Percentiles rank a stretch among this genome's conserved stretches.
Evolutionary conservation across 2,329 filamentous ascomycete species (phyloP).

Genomic region (Penicillium sp.): DNA sequence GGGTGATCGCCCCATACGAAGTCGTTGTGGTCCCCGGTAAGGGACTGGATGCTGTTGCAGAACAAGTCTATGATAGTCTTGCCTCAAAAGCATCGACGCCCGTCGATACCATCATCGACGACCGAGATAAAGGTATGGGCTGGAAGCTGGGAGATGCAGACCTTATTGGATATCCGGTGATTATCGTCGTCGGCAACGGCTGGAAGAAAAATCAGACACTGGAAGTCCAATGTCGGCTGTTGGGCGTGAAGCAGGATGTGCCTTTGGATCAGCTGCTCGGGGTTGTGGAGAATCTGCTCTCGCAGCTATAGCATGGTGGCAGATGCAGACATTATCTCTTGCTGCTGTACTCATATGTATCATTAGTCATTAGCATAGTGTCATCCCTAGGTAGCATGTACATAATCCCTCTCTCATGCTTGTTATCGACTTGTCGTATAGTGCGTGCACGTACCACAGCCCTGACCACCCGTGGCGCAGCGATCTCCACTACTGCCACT

Average conservation of each 20-base stretch:
- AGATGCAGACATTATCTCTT: neutral
- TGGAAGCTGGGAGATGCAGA: slow-evolving; percentile 94
- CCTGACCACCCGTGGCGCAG: no score
- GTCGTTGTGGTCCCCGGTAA: slow-evolving; percentile 62
- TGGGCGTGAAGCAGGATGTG: slow-evolving; percentile 62
- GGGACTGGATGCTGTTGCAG: slow-evolving; percentile 49
- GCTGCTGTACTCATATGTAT: slow-evolving; percentile 6
- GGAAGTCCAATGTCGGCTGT: slow-evolving; percentile 74
- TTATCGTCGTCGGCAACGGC: slow-evolving; percentile 71
- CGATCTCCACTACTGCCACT: no score
- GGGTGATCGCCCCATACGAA: slow-evolving; percentile 80
- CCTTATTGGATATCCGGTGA: slow-evolving; percentile 79
- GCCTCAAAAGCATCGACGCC: slow-evolving; percentile 21
- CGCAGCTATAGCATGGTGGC: slow-evolving; percentile 47
- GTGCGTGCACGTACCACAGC: no score
- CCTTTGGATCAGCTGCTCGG: slow-evolving; percentile 49
- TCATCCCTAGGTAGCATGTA: slow-evolving; percentile 1
- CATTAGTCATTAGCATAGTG: slow-evolving; percentile 3
- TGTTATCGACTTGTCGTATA: no score
- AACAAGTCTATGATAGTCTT: slow-evolving; percentile 64
- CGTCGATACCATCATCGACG: slow-evolving; percentile 71
- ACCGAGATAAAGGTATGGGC: slow-evolving; percentile 63
- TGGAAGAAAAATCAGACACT: slow-evolving; percentile 61
- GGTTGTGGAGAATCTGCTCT: slow-evolving; percentile 51
- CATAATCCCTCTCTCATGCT: neutral